phyloP scores from a whole-genome alignment of 225 moss, liverwort and hornwort genomes.

The Neckera pumila region DNA sequence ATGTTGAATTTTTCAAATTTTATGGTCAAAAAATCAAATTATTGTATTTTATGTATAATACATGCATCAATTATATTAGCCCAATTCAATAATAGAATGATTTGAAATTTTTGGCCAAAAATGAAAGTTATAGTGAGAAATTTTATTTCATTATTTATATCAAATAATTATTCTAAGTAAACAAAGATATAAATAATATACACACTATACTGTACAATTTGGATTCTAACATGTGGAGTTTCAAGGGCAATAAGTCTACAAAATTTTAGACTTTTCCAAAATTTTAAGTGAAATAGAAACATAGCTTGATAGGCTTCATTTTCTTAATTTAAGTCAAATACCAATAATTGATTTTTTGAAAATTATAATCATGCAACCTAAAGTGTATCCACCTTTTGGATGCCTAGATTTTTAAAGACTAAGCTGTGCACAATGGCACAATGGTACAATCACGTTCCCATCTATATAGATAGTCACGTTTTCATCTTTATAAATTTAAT shows the following conservation, averaged over 20 bases:
- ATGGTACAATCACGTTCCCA: fast-evolving
- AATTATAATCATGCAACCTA: fast-evolving
- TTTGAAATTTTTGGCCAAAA: background rate
- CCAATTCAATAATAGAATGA: background rate
- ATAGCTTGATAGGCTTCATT: background rate
- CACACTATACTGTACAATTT: background rate
- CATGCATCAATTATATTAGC: background rate
- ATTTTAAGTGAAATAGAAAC: background rate
- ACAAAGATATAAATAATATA: background rate
- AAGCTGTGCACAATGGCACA: background rate
- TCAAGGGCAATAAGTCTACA: background rate
- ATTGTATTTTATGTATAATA: background rate
- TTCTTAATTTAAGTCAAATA: background rate
- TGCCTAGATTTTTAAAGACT: background rate
- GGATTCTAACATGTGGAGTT: background rate
- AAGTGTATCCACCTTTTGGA: fast-evolving
- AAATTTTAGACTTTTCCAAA: background rate
- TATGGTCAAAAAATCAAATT: background rate
- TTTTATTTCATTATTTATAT: fast-evolving
- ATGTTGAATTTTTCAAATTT: too few relatives aligned
- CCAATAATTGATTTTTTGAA: background rate
- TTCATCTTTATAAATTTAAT: background rate
- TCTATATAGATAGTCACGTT: background rate
- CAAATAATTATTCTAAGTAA: background rate
- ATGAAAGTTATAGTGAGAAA: background rate